Evolutionary conservation across 495 filamentous ascomycete species (phyloP).

Genomic region (Xylona heveae): DNA sequence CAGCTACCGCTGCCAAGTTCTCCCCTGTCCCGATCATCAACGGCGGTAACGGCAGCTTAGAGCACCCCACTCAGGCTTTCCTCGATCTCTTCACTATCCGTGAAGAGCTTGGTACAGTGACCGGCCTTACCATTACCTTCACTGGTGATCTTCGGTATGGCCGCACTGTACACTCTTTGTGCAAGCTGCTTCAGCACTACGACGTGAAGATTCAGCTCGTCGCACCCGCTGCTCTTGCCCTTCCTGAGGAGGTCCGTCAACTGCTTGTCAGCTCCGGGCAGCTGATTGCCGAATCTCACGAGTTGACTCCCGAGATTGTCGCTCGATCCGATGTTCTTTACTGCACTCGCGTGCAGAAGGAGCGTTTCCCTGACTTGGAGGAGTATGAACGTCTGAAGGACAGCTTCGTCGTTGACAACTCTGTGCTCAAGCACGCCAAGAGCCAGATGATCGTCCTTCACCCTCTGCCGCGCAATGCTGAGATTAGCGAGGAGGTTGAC

Average conservation of each 20-base stretch:
- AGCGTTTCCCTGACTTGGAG: slow-evolving; percentile 59
- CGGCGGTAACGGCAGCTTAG: slow-evolving; percentile 80
- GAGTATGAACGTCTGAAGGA: slow-evolving; percentile 78
- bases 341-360: slow-evolving; percentile 90
- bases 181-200: slow-evolving; percentile 86
- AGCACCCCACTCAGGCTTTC: slow-evolving; percentile 96
- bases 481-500: slow-evolving; percentile 89
- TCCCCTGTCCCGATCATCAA: slow-evolving; percentile 86
- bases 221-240: slow-evolving; percentile 52
- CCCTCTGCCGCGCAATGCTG: slow-evolving; percentile 77
- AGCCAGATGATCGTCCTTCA: slow-evolving; percentile 82
- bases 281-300: slow-evolving; percentile 47
- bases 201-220: slow-evolving; percentile 85
- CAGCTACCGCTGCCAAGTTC: slow-evolving; percentile 62
- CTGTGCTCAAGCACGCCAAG: slow-evolving; percentile 82
- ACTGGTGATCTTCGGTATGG: slow-evolving; percentile 83
- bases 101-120: slow-evolving; percentile 87
- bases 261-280: slow-evolving; percentile 51
- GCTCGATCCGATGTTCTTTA: slow-evolving; percentile 76
- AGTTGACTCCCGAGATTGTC: slow-evolving; percentile 68
- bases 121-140: slow-evolving; percentile 87
- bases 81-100: slow-evolving; percentile 97
- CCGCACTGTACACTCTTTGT: slow-evolving; percentile 80
- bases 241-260: slow-evolving; percentile 53
- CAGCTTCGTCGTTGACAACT: slow-evolving; percentile 70